Evolutionary conservation across 441 rosid genomes (phyloP).

Genomic region (Geranium incanum): DNA sequence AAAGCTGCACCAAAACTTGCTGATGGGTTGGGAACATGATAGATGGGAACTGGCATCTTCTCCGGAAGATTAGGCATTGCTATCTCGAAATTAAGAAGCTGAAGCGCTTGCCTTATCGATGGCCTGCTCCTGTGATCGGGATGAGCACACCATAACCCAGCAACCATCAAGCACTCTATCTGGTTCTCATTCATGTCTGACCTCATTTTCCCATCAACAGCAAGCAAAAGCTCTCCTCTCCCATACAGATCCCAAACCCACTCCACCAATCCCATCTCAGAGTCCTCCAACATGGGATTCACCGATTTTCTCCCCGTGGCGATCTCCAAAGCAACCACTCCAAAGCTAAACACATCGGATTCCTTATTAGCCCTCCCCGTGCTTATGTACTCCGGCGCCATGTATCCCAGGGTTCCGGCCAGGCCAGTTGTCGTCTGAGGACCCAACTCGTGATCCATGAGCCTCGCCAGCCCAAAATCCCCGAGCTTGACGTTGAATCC

Average conservation of each 20-base stretch:
- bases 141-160: constrained; percentile 19
- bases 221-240: constrained; percentile 20
- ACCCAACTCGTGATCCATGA: constrained; percentile 20
- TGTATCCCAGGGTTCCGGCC: too few species aligned
- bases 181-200: constrained; percentile 23
- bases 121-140: constrained; percentile 19
- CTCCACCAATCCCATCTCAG: constrained; percentile 21
- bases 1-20: constrained; percentile 14
- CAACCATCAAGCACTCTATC: neutral
- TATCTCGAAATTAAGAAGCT: constrained; percentile 26
- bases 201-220: constrained; percentile 19
- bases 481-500: constrained; percentile 33
- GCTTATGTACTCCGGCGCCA: too few species aligned
- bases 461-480: constrained; percentile 30
- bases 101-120: constrained; percentile 21
- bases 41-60: constrained; percentile 26
- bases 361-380: constrained; percentile 12
- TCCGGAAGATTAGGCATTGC: constrained; percentile 26
- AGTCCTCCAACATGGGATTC: neutral
- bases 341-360: too few species aligned
- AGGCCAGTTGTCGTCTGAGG: constrained; percentile 17
- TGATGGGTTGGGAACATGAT: constrained; percentile 15
- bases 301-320: constrained; percentile 28
- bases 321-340: constrained; percentile 10
- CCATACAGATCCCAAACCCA: constrained; percentile 43